A percentile compares a stretch with the other conserved stretches of the same genome.
These are phyloP conservation scores for Cadophora luteo-olivacea DNA, from an alignment of 2,329 filamentous ascomycete genomes.

Conservation along the genomic window DNA sequence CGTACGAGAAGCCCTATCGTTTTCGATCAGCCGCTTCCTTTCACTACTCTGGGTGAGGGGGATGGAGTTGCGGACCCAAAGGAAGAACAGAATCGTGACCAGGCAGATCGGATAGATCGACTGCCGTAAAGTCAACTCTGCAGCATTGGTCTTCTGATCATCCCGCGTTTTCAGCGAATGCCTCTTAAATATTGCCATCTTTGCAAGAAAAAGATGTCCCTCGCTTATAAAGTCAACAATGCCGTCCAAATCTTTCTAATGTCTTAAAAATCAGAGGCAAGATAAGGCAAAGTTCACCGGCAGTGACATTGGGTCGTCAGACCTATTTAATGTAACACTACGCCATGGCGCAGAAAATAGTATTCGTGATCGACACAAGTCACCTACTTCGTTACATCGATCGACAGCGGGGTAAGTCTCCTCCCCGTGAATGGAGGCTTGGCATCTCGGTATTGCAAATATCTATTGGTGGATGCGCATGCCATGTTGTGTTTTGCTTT, in stretches of 20 bases:
- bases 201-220: neutral
- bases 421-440: conserved; percentile 8
- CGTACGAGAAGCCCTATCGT: conserved; percentile 83
- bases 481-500: neutral
- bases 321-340: conserved; percentile 6
- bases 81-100: conserved; percentile 70
- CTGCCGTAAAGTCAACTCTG: conserved; percentile 69
- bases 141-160: conserved; percentile 56
- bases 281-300: too few species aligned
- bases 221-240: conserved; percentile 2
- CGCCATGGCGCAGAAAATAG: neutral
- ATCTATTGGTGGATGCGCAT: neutral
- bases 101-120: conserved; percentile 71
- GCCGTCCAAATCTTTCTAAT: neutral
- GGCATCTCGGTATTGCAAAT: neutral
- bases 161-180: conserved; percentile 43
- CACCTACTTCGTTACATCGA: conserved; percentile 9
- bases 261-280: neutral
- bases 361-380: neutral
- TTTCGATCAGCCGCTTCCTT: neutral
- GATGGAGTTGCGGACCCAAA: conserved; percentile 63
- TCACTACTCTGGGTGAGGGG: neutral
- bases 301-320: neutral
- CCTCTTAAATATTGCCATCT: conserved; percentile 34
- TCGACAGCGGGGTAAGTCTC: conserved; percentile 14